A percentile compares a stretch with the other conserved stretches of the same genome.
phyloP scores from a whole-genome alignment of 73 alveolate species.

The Paramecium tetraurelia region DNA sequence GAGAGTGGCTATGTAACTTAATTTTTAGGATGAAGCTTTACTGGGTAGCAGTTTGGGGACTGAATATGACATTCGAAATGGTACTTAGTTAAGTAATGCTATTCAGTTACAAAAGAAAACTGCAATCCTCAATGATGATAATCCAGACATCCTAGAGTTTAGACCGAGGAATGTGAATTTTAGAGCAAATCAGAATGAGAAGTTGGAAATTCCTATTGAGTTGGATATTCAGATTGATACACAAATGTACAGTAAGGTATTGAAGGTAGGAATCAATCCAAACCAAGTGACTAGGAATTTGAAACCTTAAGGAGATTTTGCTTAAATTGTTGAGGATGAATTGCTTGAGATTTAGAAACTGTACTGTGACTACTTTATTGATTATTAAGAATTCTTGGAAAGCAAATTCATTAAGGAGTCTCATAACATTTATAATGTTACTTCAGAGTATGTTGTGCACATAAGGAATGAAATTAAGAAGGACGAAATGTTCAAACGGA shows the following conservation, averaged over 20 bases:
- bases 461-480: slow-evolving; percentile 31
- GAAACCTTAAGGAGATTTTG: neutral
- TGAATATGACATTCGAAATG: neutral
- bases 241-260: neutral
- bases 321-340: neutral
- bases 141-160: neutral
- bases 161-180: neutral
- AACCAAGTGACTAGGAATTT: neutral
- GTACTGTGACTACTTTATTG: slow-evolving; percentile 1
- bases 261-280: neutral
- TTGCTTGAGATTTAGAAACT: neutral
- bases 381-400: neutral
- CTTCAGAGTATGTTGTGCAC: slow-evolving; percentile 13
- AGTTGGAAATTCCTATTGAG: neutral
- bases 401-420: neutral
- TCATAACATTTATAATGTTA: neutral
- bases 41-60: slow-evolving; percentile 34
- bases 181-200: neutral
- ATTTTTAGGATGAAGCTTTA: neutral
- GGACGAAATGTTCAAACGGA: slow-evolving; percentile 4
- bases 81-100: neutral
- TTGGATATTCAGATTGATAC: neutral
- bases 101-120: neutral
- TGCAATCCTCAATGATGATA: slow-evolving; percentile 33
- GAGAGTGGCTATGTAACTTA: neutral